phyloP scores from a whole-genome alignment of 2,329 filamentous ascomycete genomes.

The Tolypocladium paradoxum region DNA sequence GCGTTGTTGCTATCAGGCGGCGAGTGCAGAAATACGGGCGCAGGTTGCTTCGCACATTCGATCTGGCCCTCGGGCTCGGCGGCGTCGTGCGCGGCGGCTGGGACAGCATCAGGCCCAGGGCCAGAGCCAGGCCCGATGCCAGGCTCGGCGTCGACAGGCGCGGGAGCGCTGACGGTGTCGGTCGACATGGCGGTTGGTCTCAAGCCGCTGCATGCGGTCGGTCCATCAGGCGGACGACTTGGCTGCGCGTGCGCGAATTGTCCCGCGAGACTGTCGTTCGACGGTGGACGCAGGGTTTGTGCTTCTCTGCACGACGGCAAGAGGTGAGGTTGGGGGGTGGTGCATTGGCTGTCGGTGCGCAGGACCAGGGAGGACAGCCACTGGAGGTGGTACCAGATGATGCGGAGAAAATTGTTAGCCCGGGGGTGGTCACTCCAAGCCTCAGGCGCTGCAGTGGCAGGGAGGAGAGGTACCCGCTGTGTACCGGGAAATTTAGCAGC shows the following conservation, averaged over 20 bases:
- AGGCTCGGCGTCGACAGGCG: slow-evolving; percentile 16
- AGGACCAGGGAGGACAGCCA: slow-evolving; percentile 2
- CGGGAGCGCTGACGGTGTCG: slow-evolving; percentile 40
- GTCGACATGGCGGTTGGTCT: slow-evolving; percentile 39
- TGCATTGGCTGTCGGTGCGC: neutral
- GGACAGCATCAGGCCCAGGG: slow-evolving; percentile 6
- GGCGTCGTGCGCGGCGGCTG: slow-evolving; percentile 14
- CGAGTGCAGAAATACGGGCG: slow-evolving; percentile 43
- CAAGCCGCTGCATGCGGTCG: slow-evolving; percentile 25
- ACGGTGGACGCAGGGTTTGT: neutral
- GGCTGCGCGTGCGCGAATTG: neutral
- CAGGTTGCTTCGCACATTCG: slow-evolving; percentile 23
- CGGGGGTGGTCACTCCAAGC: neutral
- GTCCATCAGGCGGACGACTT: slow-evolving; percentile 19
- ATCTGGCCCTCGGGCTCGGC: slow-evolving; percentile 16
- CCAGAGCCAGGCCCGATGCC: neutral
- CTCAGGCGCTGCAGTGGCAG: neutral
- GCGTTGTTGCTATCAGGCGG: slow-evolving; percentile 54
- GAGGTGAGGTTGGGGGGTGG: slow-evolving; percentile 1
- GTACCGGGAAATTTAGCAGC: neutral
- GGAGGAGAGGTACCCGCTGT: neutral
- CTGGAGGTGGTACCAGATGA: slow-evolving; percentile 1
- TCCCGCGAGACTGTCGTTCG: neutral
- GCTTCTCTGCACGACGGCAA: neutral
- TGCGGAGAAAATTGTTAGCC: slow-evolving; percentile 5